Evolutionary conservation across 208 protist genomes (phyloP).

Genomic region (Trypanosoma melophagium): DNA sequence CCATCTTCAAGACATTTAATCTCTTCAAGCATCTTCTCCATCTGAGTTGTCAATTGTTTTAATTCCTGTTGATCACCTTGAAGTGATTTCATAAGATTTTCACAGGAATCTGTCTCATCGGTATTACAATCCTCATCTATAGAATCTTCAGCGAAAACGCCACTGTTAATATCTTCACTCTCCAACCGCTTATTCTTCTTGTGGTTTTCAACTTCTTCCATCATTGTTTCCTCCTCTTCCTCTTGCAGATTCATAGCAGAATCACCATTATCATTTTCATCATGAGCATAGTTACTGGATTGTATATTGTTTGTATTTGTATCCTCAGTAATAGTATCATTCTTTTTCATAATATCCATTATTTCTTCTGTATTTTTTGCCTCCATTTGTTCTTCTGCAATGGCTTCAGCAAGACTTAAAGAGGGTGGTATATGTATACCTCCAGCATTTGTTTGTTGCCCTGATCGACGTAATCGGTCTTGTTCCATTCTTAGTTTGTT

Average conservation of each 20-base stretch:
- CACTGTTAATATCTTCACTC: not conserved
- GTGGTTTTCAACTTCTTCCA: not conserved
- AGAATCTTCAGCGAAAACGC: not conserved
- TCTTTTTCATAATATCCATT: conserved; percentile 11
- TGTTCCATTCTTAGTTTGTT: conserved; percentile 82
- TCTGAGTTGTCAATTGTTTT: conserved; percentile 50
- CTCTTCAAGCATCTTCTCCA: conserved; percentile 74
- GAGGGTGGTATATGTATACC: conserved; percentile 62
- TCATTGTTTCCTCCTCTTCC: not conserved
- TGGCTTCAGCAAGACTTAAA: conserved; percentile 78
- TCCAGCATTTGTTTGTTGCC: conserved; percentile 41
- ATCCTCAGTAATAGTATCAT: no score
- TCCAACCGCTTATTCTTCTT: not conserved
- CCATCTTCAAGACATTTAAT: conserved; percentile 80
- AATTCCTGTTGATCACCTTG: conserved; percentile 27
- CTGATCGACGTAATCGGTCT: conserved; percentile 75
- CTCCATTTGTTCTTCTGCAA: conserved; percentile 41
- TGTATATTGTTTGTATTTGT: no score
- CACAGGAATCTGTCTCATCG: not conserved
- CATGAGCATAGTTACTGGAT: no score
- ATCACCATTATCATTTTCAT: no score
- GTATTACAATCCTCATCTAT: not conserved
- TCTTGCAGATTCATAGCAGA: not conserved
- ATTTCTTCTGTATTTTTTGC: conserved; percentile 20
- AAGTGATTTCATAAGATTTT: not conserved